Conservation (phyloP, 2,329 filamentous ascomycete species). For the Hymenoscyphus albidus region DNA sequence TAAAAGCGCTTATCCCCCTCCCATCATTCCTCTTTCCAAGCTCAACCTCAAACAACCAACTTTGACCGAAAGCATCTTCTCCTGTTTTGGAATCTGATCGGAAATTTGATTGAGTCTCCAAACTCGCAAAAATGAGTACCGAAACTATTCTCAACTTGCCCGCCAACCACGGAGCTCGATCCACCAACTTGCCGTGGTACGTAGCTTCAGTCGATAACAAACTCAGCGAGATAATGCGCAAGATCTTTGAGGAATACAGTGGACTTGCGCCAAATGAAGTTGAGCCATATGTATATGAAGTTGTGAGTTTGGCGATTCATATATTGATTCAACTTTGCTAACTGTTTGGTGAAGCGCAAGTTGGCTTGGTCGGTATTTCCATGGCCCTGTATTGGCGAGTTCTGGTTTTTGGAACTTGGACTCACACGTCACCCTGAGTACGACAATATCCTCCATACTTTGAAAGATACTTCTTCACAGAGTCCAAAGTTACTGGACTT, state of each 20-base stretch:
- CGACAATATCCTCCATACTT: background rate
- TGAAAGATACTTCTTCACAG: background rate
- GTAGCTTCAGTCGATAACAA: background rate
- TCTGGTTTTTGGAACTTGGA: slow-evolving; percentile 7
- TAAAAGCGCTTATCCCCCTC: too few species aligned
- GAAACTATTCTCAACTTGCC: background rate
- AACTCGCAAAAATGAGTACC: background rate
- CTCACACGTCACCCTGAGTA: slow-evolving; percentile 2
- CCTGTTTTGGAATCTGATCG: too few species aligned
- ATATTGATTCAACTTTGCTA: background rate
- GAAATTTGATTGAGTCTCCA: too few species aligned
- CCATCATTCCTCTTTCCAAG: too few species aligned
- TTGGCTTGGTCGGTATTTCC: slow-evolving; percentile 8
- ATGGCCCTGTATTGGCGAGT: slow-evolving; percentile 8
- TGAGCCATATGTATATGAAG: background rate
- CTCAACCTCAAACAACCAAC: too few species aligned
- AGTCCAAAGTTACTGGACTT: background rate
- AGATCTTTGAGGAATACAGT: background rate
- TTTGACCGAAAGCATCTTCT: too few species aligned
- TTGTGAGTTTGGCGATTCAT: background rate
- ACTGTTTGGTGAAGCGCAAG: background rate
- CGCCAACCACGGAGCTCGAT: background rate
- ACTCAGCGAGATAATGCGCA: background rate
- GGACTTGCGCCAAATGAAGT: background rate
- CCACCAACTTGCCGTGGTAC: slow-evolving; percentile 3